Conservation (phyloP, 208 protist genomes). For the Trypanosoma lewisi region DNA sequence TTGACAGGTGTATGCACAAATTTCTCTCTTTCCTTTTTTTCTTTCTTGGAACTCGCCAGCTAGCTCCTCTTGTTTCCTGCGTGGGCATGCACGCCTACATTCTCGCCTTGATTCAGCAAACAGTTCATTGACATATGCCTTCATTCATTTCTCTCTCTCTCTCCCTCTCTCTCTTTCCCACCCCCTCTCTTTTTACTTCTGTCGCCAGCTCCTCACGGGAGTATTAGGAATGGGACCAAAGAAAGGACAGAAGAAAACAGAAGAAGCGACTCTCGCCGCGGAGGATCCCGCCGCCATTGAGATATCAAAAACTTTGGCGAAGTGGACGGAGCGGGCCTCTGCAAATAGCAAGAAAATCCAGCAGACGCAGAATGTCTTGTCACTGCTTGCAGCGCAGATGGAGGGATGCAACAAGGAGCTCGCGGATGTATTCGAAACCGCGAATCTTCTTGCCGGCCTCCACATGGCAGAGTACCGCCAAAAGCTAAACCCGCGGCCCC, state of each 20-base stretch:
- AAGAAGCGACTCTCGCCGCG: not conserved
- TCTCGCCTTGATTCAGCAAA: too few relatives aligned
- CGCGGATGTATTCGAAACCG: slow-evolving; percentile 10
- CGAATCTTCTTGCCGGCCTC: slow-evolving; percentile 11
- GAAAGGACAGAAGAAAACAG: slow-evolving; percentile 7
- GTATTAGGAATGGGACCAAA: slow-evolving; percentile 8
- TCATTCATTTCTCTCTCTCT: not conserved
- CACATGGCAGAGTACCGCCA: slow-evolving; percentile 24
- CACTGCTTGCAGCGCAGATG: slow-evolving; percentile 7
- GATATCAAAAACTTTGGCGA: not conserved
- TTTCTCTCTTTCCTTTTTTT: too few relatives aligned
- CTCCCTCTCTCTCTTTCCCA: slow-evolving; percentile 18
- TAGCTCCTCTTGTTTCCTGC: too few relatives aligned
- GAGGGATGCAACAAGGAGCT: slow-evolving; percentile 21
- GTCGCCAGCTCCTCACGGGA: not conserved
- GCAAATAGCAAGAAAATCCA: not conserved
- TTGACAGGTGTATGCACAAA: too few relatives aligned
- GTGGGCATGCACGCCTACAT: too few relatives aligned
- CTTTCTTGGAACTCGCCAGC: too few relatives aligned
- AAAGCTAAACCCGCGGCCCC: not conserved
- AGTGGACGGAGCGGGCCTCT: slow-evolving; percentile 12
- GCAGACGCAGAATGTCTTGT: slow-evolving; percentile 16
- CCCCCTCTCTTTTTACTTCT: slow-evolving; percentile 16
- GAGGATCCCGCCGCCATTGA: slow-evolving; percentile 10
- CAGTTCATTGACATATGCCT: not conserved